These are phyloP conservation scores for Moricandia moricandioides DNA, from an alignment of 345 rosid genomes.

Conservation along the genomic window DNA sequence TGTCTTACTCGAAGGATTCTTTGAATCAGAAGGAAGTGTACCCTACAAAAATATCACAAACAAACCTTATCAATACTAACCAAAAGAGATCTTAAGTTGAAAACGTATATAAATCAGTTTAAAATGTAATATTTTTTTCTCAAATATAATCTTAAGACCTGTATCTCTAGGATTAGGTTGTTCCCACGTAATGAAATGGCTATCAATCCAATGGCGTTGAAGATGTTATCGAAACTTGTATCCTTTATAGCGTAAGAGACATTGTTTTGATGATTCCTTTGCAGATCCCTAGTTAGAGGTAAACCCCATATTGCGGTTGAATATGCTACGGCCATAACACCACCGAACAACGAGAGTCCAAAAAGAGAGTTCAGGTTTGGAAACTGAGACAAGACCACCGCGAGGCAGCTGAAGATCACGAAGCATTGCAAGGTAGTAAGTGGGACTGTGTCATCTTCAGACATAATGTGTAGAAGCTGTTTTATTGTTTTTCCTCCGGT, in stretches of 20 bases:
- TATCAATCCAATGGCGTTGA: slow-evolving; percentile 62
- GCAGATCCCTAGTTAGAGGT: slow-evolving; percentile 36
- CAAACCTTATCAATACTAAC: neutral
- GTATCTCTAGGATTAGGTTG: slow-evolving; percentile 71
- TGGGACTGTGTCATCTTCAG: slow-evolving; percentile 30
- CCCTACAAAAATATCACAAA: slow-evolving; percentile 43
- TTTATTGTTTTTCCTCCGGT: slow-evolving; percentile 48
- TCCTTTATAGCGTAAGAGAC: slow-evolving; percentile 43
- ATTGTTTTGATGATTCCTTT: slow-evolving; percentile 35
- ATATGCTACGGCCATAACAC: slow-evolving; percentile 49
- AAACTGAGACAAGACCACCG: slow-evolving; percentile 55
- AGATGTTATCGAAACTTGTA: slow-evolving; percentile 37
- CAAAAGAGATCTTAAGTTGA: too few species aligned
- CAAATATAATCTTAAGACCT: slow-evolving; percentile 30
- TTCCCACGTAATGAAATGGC: slow-evolving; percentile 72
- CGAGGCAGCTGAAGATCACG: slow-evolving; percentile 48
- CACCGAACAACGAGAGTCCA: slow-evolving; percentile 58
- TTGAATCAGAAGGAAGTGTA: slow-evolving; percentile 74
- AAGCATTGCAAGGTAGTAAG: slow-evolving; percentile 54
- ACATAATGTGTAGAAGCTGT: slow-evolving; percentile 29
- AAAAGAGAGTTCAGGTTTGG: slow-evolving; percentile 66
- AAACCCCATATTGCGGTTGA: slow-evolving; percentile 61
- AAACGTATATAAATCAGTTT: neutral
- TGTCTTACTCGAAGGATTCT: slow-evolving; percentile 58
- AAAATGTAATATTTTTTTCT: neutral